Percentiles rank a stretch among this genome's conserved stretches.
These are phyloP conservation scores for Salix viminalis DNA, from an alignment of 345 rosid species.

Conservation along the genomic window DNA sequence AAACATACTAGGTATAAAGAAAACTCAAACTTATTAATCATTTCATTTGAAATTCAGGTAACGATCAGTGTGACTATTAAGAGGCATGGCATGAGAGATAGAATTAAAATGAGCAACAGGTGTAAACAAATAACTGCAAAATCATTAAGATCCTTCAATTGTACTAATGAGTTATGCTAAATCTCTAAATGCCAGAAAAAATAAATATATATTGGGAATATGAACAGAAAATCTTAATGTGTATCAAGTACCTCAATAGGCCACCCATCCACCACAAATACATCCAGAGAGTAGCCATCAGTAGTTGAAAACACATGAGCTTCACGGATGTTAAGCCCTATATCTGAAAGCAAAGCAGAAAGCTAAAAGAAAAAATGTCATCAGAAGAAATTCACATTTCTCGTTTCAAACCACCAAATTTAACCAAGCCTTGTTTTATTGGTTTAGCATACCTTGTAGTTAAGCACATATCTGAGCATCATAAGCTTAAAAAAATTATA, in stretches of 20 bases:
- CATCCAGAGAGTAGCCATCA: slow-evolving; percentile 75
- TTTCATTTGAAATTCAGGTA: not conserved
- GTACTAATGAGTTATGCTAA: not conserved
- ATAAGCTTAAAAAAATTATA: not conserved
- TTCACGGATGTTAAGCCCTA: slow-evolving; percentile 75
- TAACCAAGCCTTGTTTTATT: not conserved
- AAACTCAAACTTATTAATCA: not conserved
- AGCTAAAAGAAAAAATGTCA: slow-evolving; percentile 42
- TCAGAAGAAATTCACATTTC: slow-evolving; percentile 18
- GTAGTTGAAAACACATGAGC: slow-evolving; percentile 77
- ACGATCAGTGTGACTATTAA: not conserved
- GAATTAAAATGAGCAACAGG: not conserved
- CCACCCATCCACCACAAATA: slow-evolving; percentile 83
- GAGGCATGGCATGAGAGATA: not conserved
- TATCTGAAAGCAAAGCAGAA: slow-evolving; percentile 72
- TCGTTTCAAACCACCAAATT: not conserved
- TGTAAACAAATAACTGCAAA: not conserved
- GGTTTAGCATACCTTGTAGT: not conserved
- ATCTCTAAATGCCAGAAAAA: not conserved
- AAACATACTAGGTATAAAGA: not conserved
- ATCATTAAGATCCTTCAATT: not conserved
- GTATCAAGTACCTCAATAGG: slow-evolving; percentile 42
- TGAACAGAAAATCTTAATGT: not conserved
- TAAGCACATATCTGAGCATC: not conserved
- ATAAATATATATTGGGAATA: not conserved